phyloP scores from a whole-genome alignment of 2,329 filamentous ascomycete species.

The Penicillium sp. region DNA sequence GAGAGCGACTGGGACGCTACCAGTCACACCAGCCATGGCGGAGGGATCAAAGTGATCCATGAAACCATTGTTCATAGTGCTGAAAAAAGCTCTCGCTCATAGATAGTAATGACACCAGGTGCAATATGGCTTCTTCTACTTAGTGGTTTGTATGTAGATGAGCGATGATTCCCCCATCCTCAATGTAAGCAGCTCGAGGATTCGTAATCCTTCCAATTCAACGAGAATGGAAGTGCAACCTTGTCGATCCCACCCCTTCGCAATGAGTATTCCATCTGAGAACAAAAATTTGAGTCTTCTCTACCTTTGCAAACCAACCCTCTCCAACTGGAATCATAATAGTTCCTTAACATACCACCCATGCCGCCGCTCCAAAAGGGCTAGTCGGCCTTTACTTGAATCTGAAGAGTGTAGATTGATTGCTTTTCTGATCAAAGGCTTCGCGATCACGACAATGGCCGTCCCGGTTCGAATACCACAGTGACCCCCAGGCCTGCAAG shows the following conservation, averaged over 20 bases:
- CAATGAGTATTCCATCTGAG: background rate
- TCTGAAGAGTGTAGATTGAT: slow-evolving; percentile 71
- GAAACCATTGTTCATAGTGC: slow-evolving; percentile 38
- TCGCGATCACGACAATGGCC: slow-evolving; percentile 51
- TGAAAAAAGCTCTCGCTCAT: slow-evolving; percentile 19
- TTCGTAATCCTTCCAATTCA: too few species aligned
- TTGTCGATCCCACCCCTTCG: background rate
- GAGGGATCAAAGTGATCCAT: slow-evolving; percentile 37
- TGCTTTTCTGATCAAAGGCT: slow-evolving; percentile 69
- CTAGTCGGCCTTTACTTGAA: slow-evolving; percentile 57
- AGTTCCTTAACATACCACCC: slow-evolving; percentile 72
- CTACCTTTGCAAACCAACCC: slow-evolving; percentile 65
- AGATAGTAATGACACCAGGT: background rate
- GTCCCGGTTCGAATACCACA: slow-evolving; percentile 59
- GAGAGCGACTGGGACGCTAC: slow-evolving; percentile 27
- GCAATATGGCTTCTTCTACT: background rate
- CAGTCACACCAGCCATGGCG: slow-evolving; percentile 24
- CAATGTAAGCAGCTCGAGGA: background rate
- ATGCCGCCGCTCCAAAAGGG: slow-evolving; percentile 75
- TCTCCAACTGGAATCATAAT: slow-evolving; percentile 72
- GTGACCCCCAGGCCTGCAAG: slow-evolving; percentile 73
- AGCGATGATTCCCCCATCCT: background rate
- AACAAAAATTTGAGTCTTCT: background rate
- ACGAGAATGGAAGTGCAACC: background rate
- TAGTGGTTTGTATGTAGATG: background rate